Evolutionary conservation across 148 eudicot species (phyloP), one percentile per base, ranked within the genome.

Genomic region (Silene uniflora): DNA sequence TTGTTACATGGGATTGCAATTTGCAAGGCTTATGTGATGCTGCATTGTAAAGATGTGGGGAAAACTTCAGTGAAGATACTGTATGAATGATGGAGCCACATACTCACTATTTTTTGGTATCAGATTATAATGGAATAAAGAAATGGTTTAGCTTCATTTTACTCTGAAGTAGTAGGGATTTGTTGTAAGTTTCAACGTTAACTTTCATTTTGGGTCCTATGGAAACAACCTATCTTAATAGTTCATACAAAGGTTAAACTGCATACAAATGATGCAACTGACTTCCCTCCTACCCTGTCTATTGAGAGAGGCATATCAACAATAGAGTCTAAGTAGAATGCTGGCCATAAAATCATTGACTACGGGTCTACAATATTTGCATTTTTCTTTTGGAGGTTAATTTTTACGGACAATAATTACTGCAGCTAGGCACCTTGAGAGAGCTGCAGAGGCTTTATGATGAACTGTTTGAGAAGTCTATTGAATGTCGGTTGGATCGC

Each of bases 361-460:
- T 49, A 22, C 10, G 58, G 21, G 27, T 42, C 55, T 49, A 22
- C 10, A 24, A 18, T 74, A 12, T 64, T 23, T 47, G 62, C 19
- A 54, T 59, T 21, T 75, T 27, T 35, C 52, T 46, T 42, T 47
- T 58, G 23, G 44, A 74, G 74, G 52, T 67, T 16, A 65, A n/a
- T 17, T 55, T 65, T 63, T 72, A 4, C 54, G 74, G 27, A 80
- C 71, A 58, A 39, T 81, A 25, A 60, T 73, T 77, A 16, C 75
- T 81, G 88, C 91, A 95, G 99, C 73, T 95, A 76, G 91, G 80
- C 67, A 88, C 97, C 62, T 75, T 95, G 71, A 83, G 79, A 78
- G 88, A 92, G 71, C 93, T 95, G 64, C 97, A 95, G 74, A 87
- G 97, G 80, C 91, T 95, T 39, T 92, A 88, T 77, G 89, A 90